Evolutionary conservation across 495 filamentous ascomycete species (phyloP).

Genomic region (Neurospora sp.): DNA sequence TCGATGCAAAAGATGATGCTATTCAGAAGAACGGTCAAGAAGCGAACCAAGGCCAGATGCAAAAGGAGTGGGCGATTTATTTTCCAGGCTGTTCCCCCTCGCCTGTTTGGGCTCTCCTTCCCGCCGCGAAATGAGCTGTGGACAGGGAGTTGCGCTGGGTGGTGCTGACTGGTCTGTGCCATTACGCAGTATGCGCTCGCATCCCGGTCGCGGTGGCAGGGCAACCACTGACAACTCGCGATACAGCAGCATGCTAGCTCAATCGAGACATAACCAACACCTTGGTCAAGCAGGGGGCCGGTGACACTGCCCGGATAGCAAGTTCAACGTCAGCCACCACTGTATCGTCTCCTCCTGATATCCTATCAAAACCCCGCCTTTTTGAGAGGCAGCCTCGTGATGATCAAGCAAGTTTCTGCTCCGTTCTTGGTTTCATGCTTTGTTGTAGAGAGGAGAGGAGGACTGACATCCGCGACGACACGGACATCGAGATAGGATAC

Average conservation of each 20-base stretch:
- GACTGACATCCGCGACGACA: background rate
- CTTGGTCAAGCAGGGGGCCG: background rate
- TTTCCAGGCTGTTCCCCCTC: background rate
- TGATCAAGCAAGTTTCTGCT: background rate
- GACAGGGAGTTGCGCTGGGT: slow-evolving; percentile 10
- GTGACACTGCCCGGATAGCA: background rate
- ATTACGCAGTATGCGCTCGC: slow-evolving; percentile 2
- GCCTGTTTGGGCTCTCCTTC: background rate
- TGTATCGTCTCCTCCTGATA: background rate
- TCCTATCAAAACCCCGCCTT: background rate
- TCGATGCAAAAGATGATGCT: slow-evolving; percentile 6
- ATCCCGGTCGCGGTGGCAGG: slow-evolving; percentile 16
- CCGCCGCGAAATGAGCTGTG: slow-evolving; percentile 15
- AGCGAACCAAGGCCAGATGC: slow-evolving; percentile 10
- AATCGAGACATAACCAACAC: background rate
- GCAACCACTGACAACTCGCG: slow-evolving; percentile 20
- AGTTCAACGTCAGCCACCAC: background rate
- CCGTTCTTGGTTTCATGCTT: background rate
- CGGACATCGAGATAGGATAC: background rate
- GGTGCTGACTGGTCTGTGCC: slow-evolving; percentile 12
- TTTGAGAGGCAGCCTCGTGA: background rate
- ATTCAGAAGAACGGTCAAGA: slow-evolving; percentile 10
- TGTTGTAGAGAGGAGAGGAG: background rate
- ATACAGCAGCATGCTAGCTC: background rate
- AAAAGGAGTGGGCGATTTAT: slow-evolving; percentile 3